Evolutionary conservation across 768 basidiomycete species (phyloP).

Genomic region (Cystobasidium tubakii): DNA sequence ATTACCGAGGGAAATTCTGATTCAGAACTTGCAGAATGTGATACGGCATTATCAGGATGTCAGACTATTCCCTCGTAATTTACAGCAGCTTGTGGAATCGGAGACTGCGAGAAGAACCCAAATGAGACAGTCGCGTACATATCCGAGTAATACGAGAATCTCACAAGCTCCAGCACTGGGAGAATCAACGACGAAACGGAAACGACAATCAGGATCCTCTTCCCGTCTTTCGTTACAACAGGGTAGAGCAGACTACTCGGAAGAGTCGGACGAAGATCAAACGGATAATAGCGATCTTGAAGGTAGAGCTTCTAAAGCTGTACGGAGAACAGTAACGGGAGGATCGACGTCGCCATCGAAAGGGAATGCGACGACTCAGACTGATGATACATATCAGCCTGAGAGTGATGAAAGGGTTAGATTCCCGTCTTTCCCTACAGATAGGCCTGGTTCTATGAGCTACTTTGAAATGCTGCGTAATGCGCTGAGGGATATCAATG

Average conservation of each 20-base stretch:
- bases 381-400: neutral
- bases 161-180: neutral
- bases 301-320: neutral
- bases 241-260: neutral
- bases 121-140: neutral
- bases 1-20: neutral
- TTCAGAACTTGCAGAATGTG: neutral
- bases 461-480: conserved; percentile 72
- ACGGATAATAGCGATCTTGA: neutral
- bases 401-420: neutral
- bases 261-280: neutral
- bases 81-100: neutral
- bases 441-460: conserved; percentile 6
- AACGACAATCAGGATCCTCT: neutral
- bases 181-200: neutral
- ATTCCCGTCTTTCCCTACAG: neutral
- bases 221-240: neutral
- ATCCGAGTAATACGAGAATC: neutral
- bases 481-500: conserved; percentile 62
- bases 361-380: neutral
- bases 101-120: neutral
- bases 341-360: neutral
- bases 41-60: conserved; percentile 4
- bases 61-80: neutral
- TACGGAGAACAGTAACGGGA: neutral